phyloP scores from a whole-genome alignment of 2,329 filamentous ascomycete genomes.

The Colletotrichum simmondsii region DNA sequence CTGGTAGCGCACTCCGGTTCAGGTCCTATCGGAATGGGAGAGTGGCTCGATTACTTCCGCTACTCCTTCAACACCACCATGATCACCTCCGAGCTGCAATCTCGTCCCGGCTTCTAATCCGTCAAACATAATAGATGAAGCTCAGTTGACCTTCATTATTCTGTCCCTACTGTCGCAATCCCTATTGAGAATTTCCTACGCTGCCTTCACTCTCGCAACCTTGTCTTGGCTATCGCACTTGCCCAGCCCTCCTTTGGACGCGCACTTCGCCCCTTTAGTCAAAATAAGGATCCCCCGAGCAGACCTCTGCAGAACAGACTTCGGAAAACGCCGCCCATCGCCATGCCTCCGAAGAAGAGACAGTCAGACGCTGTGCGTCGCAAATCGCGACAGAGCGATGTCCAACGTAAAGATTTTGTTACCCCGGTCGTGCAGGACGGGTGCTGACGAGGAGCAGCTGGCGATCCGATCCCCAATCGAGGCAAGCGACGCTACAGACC shows the following conservation, averaged over 20 bases:
- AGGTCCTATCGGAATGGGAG: neutral
- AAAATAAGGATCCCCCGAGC: neutral
- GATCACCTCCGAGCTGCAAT: neutral
- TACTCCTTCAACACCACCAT: neutral
- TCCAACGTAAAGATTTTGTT: slow-evolving; percentile 49
- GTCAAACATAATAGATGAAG: neutral
- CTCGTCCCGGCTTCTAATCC: neutral
- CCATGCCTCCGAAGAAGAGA: slow-evolving; percentile 29
- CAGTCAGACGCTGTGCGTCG: slow-evolving; percentile 35
- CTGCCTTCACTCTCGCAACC: neutral
- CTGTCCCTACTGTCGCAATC: neutral
- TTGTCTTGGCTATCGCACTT: neutral
- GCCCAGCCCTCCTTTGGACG: neutral
- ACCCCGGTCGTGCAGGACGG: neutral
- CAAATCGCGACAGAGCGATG: slow-evolving; percentile 50
- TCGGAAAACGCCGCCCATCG: neutral
- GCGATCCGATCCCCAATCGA: slow-evolving; percentile 75
- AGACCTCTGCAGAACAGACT: neutral
- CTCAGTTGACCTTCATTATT: neutral
- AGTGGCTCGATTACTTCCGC: neutral
- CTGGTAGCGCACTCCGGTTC: neutral
- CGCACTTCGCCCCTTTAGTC: neutral
- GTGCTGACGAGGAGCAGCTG: slow-evolving; percentile 59
- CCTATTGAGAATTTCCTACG: neutral
- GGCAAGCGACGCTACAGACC: slow-evolving; percentile 76